These are phyloP conservation scores for Fusarium ramigenum DNA, from an alignment of 2,329 filamentous ascomycete species.

Conservation along the genomic window DNA sequence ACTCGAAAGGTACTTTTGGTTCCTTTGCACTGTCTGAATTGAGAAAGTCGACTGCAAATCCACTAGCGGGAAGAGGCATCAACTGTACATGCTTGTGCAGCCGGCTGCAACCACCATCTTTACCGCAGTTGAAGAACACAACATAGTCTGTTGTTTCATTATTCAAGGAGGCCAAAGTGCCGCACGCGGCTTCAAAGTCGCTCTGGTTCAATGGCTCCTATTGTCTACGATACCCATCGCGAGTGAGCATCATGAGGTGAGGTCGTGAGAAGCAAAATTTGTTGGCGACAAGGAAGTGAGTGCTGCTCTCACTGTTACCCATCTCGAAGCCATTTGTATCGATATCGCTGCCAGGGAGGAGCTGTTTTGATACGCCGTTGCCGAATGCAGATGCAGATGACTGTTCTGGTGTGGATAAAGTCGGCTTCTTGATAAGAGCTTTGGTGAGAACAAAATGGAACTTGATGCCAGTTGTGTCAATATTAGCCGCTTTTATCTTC, in stretches of 20 bases:
- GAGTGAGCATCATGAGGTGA: constrained; percentile 5
- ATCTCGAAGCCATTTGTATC: background rate
- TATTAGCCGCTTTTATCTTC: background rate
- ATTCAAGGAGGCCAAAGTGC: background rate
- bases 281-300: background rate
- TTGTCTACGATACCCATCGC: background rate
- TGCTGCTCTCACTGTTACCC: background rate
- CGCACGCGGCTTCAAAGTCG: background rate
- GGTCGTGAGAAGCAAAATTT: constrained; percentile 8
- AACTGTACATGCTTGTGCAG: background rate
- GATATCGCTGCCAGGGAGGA: background rate
- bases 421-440: constrained; percentile 5
- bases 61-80: background rate
- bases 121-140: background rate
- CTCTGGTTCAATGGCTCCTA: background rate
- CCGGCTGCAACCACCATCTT: background rate
- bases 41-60: background rate
- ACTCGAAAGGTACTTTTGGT: background rate
- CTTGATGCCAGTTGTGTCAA: background rate
- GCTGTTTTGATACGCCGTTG: background rate
- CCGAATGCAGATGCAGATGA: accelerated
- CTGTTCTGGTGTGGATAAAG: background rate
- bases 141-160: background rate
- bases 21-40: background rate
- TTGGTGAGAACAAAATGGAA: background rate